Evolutionary conservation across 208 protist genomes (phyloP).

Genomic region (Phytomonas sp.): DNA sequence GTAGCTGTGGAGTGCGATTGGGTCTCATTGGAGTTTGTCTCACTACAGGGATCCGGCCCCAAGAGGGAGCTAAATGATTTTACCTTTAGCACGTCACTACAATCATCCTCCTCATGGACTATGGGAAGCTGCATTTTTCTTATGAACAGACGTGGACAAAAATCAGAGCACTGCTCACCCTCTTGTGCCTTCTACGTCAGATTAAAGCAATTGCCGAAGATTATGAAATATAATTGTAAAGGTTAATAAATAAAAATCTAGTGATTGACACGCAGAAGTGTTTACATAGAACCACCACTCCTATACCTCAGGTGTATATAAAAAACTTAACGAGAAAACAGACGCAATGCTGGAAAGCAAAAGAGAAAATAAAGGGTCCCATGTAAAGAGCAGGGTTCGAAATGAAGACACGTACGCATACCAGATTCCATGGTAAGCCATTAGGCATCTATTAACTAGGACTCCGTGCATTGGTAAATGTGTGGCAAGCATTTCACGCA

Average conservation of each 20-base stretch:
- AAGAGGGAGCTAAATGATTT: neutral
- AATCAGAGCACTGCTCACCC: neutral
- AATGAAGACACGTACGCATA: neutral
- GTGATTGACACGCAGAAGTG: neutral
- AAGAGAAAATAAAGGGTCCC: conserved; percentile 10
- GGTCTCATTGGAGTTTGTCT: neutral
- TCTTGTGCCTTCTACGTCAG: neutral
- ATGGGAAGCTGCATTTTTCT: neutral
- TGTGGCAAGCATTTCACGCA: neutral
- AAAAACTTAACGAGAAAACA: neutral
- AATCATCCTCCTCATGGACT: neutral
- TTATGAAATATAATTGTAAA: neutral
- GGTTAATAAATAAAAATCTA: conserved; percentile 1
- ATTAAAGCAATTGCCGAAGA: conserved; percentile 1
- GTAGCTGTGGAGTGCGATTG: neutral
- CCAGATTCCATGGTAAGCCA: neutral
- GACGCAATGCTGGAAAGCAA: conserved; percentile 5
- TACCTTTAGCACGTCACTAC: neutral
- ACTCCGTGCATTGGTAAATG: neutral
- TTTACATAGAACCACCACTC: neutral
- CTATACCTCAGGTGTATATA: neutral
- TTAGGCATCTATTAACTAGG: neutral
- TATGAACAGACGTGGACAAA: neutral
- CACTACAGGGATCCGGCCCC: neutral
- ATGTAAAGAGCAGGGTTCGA: conserved; percentile 7